Base-by-base conservation (phyloP, 441 rosid species). In the Syzygium syzygioides region DNA sequence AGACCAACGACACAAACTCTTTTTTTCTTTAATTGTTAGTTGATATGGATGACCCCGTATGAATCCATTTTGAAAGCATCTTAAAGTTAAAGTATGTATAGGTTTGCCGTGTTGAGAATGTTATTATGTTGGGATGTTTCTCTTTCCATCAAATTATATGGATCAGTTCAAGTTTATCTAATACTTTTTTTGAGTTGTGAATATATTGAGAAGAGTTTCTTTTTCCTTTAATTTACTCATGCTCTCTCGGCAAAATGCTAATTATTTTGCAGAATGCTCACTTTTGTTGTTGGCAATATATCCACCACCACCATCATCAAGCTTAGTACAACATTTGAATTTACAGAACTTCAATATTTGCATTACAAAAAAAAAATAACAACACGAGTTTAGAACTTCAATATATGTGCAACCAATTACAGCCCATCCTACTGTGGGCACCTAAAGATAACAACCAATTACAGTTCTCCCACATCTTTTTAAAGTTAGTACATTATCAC, bases 251-350 rank as follows among this genome's bases (percentile, higher is more conserved):
- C 53, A 50, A 12, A 50, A 12, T 50, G 14, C 53, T 50, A 11
- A 12, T 11, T 12, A 11, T 50, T 50, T 50, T 62, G 32, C 34
- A 17, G 0, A 28, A 12, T 28, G 0, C 32, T 60, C 8, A 13
- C 6, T 62, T 62, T 6, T 62, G 18, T 60, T 60, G 34, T 62
- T n/a, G 9, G 32, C 68, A 62, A 62, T 26, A 60, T 7, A 28
- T 62, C 19, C 34, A 62, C 34, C 19, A 14, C 1, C 5, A 62
- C 7, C 19, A 62, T 62, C 34, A 62, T 62, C 28, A 62, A 62
- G 34, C 10, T 62, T 4, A n/a, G 8, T n/a, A n/a, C 32, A 62
- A 62, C 4, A 62, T 34, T n/a, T 62, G 1, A 14, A 28, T 1
- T 62, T 9, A 62, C n/a, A 13, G 19, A n/a, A 62, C 5, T 62